These are phyloP conservation scores for Curvularia sp. DNA, from an alignment of 2,329 filamentous ascomycete species.

Conservation along the genomic window DNA sequence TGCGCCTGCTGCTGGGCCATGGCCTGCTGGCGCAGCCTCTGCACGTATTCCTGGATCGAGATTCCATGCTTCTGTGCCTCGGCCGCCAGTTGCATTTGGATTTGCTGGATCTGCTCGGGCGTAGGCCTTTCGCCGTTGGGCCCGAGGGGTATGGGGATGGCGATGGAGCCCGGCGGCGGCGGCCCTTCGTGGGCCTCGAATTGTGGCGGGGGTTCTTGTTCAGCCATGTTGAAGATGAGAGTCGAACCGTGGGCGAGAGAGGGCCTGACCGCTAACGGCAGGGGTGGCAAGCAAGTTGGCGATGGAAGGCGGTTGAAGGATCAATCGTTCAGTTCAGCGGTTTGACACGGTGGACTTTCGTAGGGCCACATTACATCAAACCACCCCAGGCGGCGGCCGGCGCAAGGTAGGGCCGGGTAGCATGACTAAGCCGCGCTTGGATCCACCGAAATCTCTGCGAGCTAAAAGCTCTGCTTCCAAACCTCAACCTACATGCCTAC, in stretches of 20 bases:
- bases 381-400: conserved; percentile 3
- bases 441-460: conserved; percentile 15
- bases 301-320: conserved; percentile 2
- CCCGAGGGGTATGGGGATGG: conserved; percentile 34
- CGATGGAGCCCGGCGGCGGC: conserved; percentile 29
- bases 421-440: conserved; percentile 13
- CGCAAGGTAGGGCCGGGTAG: conserved; percentile 11
- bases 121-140: conserved; percentile 64
- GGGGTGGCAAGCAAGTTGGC: neutral
- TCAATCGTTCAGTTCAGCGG: neutral
- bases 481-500: neutral
- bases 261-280: neutral
- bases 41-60: conserved; percentile 83
- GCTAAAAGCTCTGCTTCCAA: neutral
- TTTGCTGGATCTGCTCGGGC: conserved; percentile 82
- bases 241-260: conserved; percentile 4
- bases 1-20: conserved; percentile 54
- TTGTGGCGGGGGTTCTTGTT: conserved; percentile 26
- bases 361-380: conserved; percentile 22
- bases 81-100: conserved; percentile 80
- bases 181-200: conserved; percentile 17
- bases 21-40: conserved; percentile 59
- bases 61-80: conserved; percentile 87
- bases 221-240: conserved; percentile 26
- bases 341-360: conserved; percentile 21